Evolutionary conservation across 768 basidiomycete genomes (phyloP).

Genomic region (Nidula microcarpa): DNA sequence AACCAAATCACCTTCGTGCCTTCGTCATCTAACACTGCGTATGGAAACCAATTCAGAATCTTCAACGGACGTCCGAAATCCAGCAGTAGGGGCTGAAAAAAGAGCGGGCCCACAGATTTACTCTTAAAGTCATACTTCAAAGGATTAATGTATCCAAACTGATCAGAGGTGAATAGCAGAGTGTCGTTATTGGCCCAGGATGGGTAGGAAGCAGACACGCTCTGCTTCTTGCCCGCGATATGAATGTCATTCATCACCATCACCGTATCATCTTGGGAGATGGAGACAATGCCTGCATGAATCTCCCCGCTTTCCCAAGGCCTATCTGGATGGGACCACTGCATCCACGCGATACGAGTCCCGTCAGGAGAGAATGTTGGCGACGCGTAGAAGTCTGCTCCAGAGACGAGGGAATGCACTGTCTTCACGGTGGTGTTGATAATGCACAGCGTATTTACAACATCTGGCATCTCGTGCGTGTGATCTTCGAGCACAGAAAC

Average conservation of each 20-base stretch:
- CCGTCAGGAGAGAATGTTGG: slow-evolving; percentile 19
- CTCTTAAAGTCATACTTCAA: slow-evolving; percentile 44
- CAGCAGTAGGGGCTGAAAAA: slow-evolving; percentile 39
- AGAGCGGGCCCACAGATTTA: slow-evolving; percentile 29
- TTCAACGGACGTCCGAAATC: slow-evolving; percentile 63
- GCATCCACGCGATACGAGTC: slow-evolving; percentile 16
- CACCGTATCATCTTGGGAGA: not conserved
- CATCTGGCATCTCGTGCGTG: slow-evolving; percentile 45
- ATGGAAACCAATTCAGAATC: slow-evolving; percentile 44
- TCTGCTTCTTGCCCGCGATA: not conserved
- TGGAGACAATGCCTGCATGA: not conserved
- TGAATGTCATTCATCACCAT: not conserved
- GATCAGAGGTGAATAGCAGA: not conserved
- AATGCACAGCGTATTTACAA: slow-evolving; percentile 55
- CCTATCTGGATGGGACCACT: slow-evolving; percentile 23
- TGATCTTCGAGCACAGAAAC: slow-evolving; percentile 72
- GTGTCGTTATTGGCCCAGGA: not conserved
- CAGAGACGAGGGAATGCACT: slow-evolving; percentile 42
- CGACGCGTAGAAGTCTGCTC: slow-evolving; percentile 71
- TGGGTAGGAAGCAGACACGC: slow-evolving; percentile 28
- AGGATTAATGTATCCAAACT: slow-evolving; percentile 47
- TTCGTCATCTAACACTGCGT: slow-evolving; percentile 37
- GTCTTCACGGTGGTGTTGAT: slow-evolving; percentile 46
- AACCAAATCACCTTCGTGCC: slow-evolving; percentile 30
- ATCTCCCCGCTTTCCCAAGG: slow-evolving; percentile 20